Base-by-base conservation (phyloP, 768 basidiomycete genomes). In the Lentinus tigrinus region DNA sequence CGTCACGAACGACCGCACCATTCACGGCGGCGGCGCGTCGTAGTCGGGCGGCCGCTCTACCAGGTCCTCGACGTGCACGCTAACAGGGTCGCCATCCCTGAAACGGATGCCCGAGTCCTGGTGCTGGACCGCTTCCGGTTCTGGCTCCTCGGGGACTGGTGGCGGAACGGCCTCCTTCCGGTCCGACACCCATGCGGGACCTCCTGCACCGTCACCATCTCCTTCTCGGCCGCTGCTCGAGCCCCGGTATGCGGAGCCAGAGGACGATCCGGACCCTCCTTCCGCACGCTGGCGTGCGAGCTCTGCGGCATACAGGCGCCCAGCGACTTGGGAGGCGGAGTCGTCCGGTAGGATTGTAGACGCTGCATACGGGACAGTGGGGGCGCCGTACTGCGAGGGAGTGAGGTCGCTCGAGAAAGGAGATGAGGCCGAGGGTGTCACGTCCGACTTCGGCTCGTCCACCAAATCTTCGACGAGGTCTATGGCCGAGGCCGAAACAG, bases 41-140 rank as follows among this genome's bases (percentile, higher is more conserved):
- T 53, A 58, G 9, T 31, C 57, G 16, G 57, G 57, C 27, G 57
- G 52, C 19, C 37, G 44, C 44, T 58, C 51, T 1, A 40, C 57
- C 31, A 47, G n/a, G 37, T 38, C 34, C 46, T 14, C 43, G 21
- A 23, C 43, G 24, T 24, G 43, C n/a, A 23, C 23, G 21, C 43
- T 23, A 23, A 23, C 21, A 19, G 21, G 43, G 16, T 42, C 58
- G 13, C 58, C 58, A 16, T 49, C 52, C 58, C 58, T 54, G 39
- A 54, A 59, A 21, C 58, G 52, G 27, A 49, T 59, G 23, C 58
- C 52, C 58, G 58, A 59, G 58, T 54, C 58, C 47, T 59, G 46
- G 52, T 54, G 52, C 58, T 54, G 52, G 17, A 59, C 47, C 47
- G 58, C 37, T 40, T 54, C 52, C 27, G 28, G 28, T 26, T 58